A percentile compares a stretch with the other conserved stretches of the same genome.
These are phyloP conservation scores for Xylaria sp. DNA, from an alignment of 2,329 filamentous ascomycete species.

Conservation along the genomic window DNA sequence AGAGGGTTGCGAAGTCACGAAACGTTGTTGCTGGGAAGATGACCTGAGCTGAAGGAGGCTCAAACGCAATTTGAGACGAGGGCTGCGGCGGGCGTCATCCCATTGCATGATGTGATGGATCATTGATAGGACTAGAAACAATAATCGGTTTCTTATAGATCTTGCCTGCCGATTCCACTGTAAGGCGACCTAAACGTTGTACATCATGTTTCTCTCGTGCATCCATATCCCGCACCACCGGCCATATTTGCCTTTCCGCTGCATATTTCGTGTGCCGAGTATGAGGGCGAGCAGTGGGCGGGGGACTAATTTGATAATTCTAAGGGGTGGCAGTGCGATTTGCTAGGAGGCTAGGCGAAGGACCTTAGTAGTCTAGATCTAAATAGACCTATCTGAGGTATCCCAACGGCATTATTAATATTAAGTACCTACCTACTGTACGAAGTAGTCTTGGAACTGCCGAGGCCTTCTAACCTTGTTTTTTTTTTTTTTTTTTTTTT, in stretches of 20 bases:
- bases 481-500: neutral
- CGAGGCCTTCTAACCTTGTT: neutral
- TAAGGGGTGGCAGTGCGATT: neutral
- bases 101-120: conserved; percentile 2
- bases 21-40: too few species aligned
- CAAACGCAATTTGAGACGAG: conserved; percentile 24
- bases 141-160: neutral
- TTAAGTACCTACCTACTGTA: neutral
- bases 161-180: neutral
- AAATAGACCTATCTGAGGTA: too few species aligned
- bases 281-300: too few species aligned
- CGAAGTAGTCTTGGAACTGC: neutral
- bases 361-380: neutral
- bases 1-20: too few species aligned
- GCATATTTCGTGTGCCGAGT: neutral
- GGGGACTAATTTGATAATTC: neutral
- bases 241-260: neutral
- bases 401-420: too few species aligned
- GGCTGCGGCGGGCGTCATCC: conserved; percentile 20
- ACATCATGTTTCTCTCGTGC: neutral
- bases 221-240: neutral
- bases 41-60: conserved; percentile 6
- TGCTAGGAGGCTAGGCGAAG: neutral
- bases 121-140: conserved; percentile 9
- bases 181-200: neutral